Percentiles rank a stretch among this genome's conserved stretches.
These are phyloP conservation scores for Botrytis elliptica DNA, from an alignment of 2,329 filamentous ascomycete species.

Conservation along the genomic window DNA sequence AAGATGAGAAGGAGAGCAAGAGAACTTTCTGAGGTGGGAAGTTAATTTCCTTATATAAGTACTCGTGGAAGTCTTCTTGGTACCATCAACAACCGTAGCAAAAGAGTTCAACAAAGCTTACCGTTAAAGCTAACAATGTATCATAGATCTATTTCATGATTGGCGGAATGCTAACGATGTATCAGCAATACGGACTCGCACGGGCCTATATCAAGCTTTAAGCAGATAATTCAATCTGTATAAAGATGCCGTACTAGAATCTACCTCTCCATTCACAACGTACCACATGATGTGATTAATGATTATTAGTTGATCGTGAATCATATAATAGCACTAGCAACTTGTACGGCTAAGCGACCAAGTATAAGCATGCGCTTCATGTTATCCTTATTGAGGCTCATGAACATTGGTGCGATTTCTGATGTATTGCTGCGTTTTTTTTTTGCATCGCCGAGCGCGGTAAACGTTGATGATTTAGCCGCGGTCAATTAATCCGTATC, in stretches of 20 bases:
- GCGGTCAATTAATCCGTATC: background rate
- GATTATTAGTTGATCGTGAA: background rate
- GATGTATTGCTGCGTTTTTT: too few relatives aligned
- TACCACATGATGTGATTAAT: background rate
- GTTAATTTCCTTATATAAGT: background rate
- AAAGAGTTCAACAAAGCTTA: background rate
- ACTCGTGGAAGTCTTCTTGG: background rate
- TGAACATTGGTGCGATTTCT: too few relatives aligned
- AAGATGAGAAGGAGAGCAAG: background rate
- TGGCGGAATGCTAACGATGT: fast-evolving
- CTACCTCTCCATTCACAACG: background rate
- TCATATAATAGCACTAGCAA: background rate
- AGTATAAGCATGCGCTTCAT: background rate
- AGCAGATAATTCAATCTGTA: too few relatives aligned
- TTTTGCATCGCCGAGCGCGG: background rate
- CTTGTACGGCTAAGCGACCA: background rate
- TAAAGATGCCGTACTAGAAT: background rate
- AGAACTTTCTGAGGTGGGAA: background rate
- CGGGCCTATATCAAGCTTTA: too few relatives aligned
- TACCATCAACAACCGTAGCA: background rate
- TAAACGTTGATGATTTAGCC: background rate
- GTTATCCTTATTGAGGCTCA: fast-evolving
- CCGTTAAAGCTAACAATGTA: background rate
- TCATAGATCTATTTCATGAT: background rate
- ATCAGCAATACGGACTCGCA: background rate